Base-by-base conservation (phyloP, 257 asterid species). In the Prunella vulgaris region DNA sequence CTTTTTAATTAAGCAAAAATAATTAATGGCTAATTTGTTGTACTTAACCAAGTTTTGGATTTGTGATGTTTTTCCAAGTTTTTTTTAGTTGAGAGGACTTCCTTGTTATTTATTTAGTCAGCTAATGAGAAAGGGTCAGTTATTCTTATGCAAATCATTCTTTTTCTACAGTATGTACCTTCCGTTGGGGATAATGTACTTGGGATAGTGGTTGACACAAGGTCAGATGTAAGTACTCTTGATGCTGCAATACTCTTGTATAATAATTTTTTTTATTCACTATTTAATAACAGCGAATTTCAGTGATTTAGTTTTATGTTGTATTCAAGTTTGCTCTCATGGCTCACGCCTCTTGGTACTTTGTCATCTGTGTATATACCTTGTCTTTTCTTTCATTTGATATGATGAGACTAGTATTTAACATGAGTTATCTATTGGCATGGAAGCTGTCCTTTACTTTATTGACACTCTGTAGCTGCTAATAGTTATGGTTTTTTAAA, bases 201-300 rank as follows among this genome's bases (percentile, higher is more conserved):
- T 51, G 99, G 99, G 49, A 87, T 90, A 57, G 96, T 93, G 74
- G 95, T 84, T 33, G 97, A 93, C 77, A 49, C 85, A 57, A 90
- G 65, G 83, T 79, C 97, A 33, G 99, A 93, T 78, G 99, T 93
- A 81, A 90, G 99, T 70, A 69, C 68, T 76, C 58, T 70, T 72
- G 25, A 61, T 67, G 25, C 44, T 52, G 52, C 38, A 20, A 10
- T 77, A 60, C 30, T 71, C 49, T 53, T 38, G 42, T 76, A 37
- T 48, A 10, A 21, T 56, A 9, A 6, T 7, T 56, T 22, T 12
- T 56, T 27, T 28, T 28, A 6, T 61, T 27, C 38, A 42, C n/a
- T 60, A 37, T 57, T 5, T 51, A 54, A 49, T 49, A 32, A 52
- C 64, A 5, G 1, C 28, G 15, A 49, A 18, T 22, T 63, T 38